These are phyloP conservation scores for Komagataella kurtzmanii DNA, from an alignment of 805 yeast species.

Conservation along the genomic window DNA sequence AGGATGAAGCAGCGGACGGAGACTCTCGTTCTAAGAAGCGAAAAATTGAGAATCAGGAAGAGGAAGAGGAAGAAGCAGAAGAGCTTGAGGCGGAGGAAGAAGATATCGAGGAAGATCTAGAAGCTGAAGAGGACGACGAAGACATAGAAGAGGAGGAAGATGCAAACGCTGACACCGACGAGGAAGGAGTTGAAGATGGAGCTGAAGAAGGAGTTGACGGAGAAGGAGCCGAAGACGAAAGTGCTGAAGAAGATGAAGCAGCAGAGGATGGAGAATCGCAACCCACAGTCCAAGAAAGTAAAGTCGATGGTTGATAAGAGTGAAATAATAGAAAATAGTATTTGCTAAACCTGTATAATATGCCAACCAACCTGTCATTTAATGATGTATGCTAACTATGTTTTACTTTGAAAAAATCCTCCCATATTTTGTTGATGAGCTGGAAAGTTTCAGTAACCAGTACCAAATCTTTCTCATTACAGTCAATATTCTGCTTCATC, in stretches of 20 bases:
- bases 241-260: slow-evolving; percentile 4
- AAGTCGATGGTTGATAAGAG: neutral
- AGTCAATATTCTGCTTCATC: slow-evolving; percentile 21
- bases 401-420: slow-evolving; percentile 4
- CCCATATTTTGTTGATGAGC: slow-evolving; percentile 25
- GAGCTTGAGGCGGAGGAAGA: slow-evolving; percentile 16
- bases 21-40: slow-evolving; percentile 7
- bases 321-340: neutral
- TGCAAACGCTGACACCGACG: slow-evolving; percentile 12
- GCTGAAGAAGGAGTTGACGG: slow-evolving; percentile 4
- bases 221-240: slow-evolving; percentile 7
- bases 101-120: slow-evolving; percentile 13
- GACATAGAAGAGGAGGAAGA: slow-evolving; percentile 12
- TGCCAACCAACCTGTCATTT: neutral
- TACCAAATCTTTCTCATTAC: slow-evolving; percentile 1
- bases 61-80: slow-evolving; percentile 12
- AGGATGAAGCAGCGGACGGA: slow-evolving; percentile 14
- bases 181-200: slow-evolving; percentile 7
- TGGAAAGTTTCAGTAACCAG: slow-evolving; percentile 28
- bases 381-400: neutral
- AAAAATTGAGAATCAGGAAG: slow-evolving; percentile 7
- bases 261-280: neutral
- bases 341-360: neutral
- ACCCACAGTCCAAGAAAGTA: neutral
- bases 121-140: slow-evolving; percentile 14